Evolutionary conservation across 768 basidiomycete genomes (phyloP).

Genomic region (Suillus spraguei): DNA sequence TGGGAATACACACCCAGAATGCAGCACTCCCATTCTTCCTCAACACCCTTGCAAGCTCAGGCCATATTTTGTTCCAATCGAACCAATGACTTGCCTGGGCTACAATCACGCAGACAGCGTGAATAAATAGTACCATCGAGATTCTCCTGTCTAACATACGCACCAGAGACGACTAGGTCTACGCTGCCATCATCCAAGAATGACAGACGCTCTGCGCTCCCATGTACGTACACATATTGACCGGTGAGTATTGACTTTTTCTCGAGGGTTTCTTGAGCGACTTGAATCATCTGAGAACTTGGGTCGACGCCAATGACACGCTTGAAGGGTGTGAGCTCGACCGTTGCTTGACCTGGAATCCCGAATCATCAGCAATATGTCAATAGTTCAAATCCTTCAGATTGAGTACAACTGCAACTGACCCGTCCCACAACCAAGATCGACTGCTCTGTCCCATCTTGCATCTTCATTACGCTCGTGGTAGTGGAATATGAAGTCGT

Average conservation of each 20-base stretch:
- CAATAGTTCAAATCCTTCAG: too few species aligned
- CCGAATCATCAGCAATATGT: too few species aligned
- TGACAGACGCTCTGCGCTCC: conserved; percentile 56
- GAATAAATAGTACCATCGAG: neutral
- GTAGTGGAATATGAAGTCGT: conserved; percentile 61
- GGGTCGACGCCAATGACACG: conserved; percentile 74
- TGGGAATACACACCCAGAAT: conserved; percentile 59
- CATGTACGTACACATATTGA: conserved; percentile 38
- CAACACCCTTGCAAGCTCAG: conserved; percentile 62
- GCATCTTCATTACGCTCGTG: conserved; percentile 39
- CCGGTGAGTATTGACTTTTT: conserved; percentile 22
- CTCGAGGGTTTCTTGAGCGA: conserved; percentile 40
- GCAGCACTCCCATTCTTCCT: conserved; percentile 66
- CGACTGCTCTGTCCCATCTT: conserved; percentile 62
- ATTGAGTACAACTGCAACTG: conserved; percentile 14
- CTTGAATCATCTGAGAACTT: conserved; percentile 66
- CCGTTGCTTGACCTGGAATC: conserved; percentile 69
- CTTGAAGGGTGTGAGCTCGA: conserved; percentile 55
- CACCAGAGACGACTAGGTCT: conserved; percentile 72
- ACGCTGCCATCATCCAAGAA: conserved; percentile 53
- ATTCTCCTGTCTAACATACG: conserved; percentile 17
- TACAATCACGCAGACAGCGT: conserved; percentile 25
- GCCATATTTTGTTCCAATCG: conserved; percentile 72
- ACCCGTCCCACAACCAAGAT: conserved; percentile 87
- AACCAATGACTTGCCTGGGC: conserved; percentile 87